phyloP scores from a whole-genome alignment of 2,329 filamentous ascomycete genomes.

The Aspergillus fructus region DNA sequence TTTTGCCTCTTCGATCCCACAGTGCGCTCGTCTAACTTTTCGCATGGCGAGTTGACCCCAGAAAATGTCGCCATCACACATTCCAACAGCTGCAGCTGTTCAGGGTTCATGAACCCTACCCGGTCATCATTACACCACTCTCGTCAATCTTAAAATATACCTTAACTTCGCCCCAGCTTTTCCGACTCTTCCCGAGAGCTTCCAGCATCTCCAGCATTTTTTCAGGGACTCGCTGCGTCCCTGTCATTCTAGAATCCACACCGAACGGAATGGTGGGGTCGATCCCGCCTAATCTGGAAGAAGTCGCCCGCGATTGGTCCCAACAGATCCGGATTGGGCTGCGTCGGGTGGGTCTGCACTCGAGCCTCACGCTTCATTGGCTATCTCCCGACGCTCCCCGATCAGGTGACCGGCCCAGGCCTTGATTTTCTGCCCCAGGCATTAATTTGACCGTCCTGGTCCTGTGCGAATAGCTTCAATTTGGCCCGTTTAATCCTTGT shows the following conservation, averaged over 20 bases:
- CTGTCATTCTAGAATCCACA: slow-evolving; percentile 1
- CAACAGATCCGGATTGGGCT: not conserved
- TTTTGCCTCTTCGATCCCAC: slow-evolving; percentile 1
- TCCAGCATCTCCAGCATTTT: not conserved
- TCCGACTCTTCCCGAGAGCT: not conserved
- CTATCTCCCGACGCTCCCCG: not conserved
- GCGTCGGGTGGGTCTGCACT: not conserved
- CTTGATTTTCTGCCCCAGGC: not conserved
- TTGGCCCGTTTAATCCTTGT: slow-evolving; percentile 1
- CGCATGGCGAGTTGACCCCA: not conserved
- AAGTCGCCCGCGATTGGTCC: not conserved
- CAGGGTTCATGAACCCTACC: not conserved
- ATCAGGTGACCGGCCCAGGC: not conserved
- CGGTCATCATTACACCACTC: too few species aligned
- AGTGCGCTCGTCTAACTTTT: not conserved
- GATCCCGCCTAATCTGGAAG: not conserved
- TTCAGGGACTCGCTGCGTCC: not conserved
- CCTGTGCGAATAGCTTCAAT: slow-evolving; percentile 4
- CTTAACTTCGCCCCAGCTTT: not conserved
- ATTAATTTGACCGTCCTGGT: not conserved
- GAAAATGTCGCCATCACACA: slow-evolving; percentile 1
- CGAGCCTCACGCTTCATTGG: not conserved
- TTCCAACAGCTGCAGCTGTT: not conserved
- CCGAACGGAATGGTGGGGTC: not conserved
- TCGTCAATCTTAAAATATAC: too few species aligned